Base-by-base conservation (phyloP, 2,329 filamentous ascomycete genomes). In the Verticillium isaacii region DNA sequence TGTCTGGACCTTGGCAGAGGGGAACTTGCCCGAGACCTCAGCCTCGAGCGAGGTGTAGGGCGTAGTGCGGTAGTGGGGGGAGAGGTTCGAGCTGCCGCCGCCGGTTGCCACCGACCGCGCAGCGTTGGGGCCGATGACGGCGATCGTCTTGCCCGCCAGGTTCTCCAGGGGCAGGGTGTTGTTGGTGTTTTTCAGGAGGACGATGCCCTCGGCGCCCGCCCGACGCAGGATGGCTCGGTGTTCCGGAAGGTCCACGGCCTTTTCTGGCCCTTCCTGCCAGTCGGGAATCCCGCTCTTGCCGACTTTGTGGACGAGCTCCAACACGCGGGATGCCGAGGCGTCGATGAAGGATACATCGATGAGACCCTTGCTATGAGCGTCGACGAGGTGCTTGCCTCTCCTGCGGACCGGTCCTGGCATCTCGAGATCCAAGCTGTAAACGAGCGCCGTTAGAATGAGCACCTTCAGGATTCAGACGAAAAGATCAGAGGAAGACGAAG, bases 171-270 rank as follows among this genome's bases (percentile, higher is more conserved):
- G 88, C 0, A 90, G 75, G 1, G 85, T 71, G 17, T 76, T 75
- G 4, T 78, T 78, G 25, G 86, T 80, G 65, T 90, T 90, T 74
- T 89, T 89, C 56, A 90, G 75, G 25, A 90, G 78, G 0, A 89
- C 86, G 15, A 89, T 82, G 1, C 58, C 55, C 29, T 39, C 56
- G 9, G 56, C 36, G 3, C 56, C 56, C 12, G 56, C 56, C 8
- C 34, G 32, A 14, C 56, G 56, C 5, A 57, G 32, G 23, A 57
- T 57, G 9, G 56, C 56, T n/a, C 56, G 32, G 25, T 57, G 56
- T 25, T 57, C 56, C 5, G 56, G 56, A 17, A 37, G 32, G n/a
- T 57, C 56, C n/a, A 37, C 32, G 15, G 56, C 32, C n/a, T 37
- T 37, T 23, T 57, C 56, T 2, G 32, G 56, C 15, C 56, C 56